Conservation (phyloP, 208 protist species). For the Leishmania gerbilli region DNA sequence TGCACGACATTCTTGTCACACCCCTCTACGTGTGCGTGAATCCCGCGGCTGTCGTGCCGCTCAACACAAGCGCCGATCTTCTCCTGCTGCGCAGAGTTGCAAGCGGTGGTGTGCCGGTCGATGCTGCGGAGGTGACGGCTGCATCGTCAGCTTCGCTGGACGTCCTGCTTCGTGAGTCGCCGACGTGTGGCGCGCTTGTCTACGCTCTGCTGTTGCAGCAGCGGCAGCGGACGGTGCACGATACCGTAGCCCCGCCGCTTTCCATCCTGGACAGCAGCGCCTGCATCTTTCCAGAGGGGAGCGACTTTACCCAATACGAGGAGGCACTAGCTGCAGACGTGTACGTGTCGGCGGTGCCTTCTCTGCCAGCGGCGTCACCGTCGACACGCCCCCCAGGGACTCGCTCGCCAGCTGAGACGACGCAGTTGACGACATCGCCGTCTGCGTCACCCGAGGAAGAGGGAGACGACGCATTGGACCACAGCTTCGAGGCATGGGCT, state of each 20-base stretch:
- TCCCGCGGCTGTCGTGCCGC: constrained; percentile 3
- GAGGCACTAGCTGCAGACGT: constrained; percentile 9
- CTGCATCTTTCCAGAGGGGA: background rate
- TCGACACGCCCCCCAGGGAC: background rate
- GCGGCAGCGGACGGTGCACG: background rate
- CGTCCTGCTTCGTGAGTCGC: constrained; percentile 3
- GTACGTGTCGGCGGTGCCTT: constrained; percentile 6
- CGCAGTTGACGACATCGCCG: background rate
- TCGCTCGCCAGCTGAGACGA: background rate
- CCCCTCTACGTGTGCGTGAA: constrained; percentile 25
- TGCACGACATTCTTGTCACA: constrained; percentile 21
- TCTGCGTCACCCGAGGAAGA: background rate
- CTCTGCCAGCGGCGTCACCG: background rate
- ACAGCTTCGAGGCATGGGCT: background rate
- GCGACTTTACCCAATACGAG: background rate
- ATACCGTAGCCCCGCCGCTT: background rate
- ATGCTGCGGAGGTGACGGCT: background rate
- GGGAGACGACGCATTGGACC: background rate
- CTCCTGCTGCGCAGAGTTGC: background rate
- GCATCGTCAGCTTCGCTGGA: constrained; percentile 1
- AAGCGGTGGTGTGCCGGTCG: background rate
- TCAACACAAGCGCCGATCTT: background rate
- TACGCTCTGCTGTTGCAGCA: constrained; percentile 17
- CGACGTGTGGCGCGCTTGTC: constrained; percentile 5
- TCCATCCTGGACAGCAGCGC: background rate